Evolutionary conservation across 176 grass and related monocot species (phyloP).

Genomic region (Oryza officinalis): DNA sequence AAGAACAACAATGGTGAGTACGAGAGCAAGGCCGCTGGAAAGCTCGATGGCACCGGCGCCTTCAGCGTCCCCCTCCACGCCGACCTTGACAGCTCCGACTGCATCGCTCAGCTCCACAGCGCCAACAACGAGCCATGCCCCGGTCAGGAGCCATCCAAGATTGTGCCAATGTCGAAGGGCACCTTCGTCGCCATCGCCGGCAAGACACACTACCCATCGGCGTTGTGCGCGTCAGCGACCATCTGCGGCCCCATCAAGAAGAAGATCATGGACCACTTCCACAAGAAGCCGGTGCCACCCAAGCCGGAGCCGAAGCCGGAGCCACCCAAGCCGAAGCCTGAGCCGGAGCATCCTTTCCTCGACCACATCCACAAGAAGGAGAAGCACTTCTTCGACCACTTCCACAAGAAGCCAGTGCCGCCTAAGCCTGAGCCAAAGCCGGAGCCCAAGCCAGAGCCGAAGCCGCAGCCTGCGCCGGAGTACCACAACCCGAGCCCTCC

Average conservation of each 20-base stretch:
- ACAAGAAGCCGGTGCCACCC: constrained; percentile 13
- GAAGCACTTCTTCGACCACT: background rate
- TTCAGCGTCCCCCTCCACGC: constrained; percentile 20
- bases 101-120: constrained; percentile 38
- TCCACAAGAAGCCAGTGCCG: background rate
- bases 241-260: constrained; percentile 31
- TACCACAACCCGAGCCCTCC: background rate
- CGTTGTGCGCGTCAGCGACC: background rate
- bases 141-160: constrained; percentile 27
- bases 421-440: background rate
- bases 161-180: background rate
- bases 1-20: constrained; percentile 14
- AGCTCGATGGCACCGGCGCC: constrained; percentile 5
- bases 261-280: constrained; percentile 20
- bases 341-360: background rate
- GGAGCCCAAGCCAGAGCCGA: background rate
- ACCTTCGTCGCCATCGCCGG: constrained; percentile 32
- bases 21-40: constrained; percentile 32
- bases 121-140: background rate
- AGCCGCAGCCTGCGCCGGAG: background rate
- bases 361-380: background rate
- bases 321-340: background rate
- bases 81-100: constrained; percentile 10
- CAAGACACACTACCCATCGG: background rate
- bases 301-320: background rate